Conservation (phyloP, 495 filamentous ascomycete species). For the Entonaema liquescens region DNA sequence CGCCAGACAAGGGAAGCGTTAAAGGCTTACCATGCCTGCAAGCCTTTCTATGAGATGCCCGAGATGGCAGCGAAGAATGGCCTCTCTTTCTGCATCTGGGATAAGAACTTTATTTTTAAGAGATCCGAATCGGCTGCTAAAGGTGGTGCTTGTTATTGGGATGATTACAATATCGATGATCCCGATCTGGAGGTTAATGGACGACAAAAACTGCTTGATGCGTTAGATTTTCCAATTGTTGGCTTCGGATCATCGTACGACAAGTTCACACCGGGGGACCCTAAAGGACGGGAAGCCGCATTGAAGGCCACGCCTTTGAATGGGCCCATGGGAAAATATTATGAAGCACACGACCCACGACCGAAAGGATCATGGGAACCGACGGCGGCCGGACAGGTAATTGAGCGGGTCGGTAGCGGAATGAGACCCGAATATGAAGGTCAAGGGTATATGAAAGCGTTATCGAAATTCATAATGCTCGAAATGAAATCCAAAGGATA, state of each 20-base stretch:
- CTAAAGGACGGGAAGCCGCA: conserved; percentile 24
- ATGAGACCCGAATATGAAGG: conserved; percentile 23
- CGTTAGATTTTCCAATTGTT: conserved; percentile 38
- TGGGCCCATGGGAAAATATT: conserved; percentile 18
- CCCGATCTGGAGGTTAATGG: conserved; percentile 26
- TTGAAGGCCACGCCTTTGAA: conserved; percentile 22
- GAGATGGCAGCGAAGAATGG: conserved; percentile 46
- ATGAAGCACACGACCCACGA: conserved; percentile 27
- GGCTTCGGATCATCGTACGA: conserved; percentile 35
- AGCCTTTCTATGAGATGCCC: conserved; percentile 32
- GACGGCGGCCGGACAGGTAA: conserved; percentile 33
- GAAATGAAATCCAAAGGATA: conserved; percentile 39
- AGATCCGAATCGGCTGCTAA: conserved; percentile 48
- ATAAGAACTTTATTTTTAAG: conserved; percentile 57
- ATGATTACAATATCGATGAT: conserved; percentile 40
- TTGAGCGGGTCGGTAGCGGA: conserved; percentile 30
- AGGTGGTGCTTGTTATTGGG: conserved; percentile 55
- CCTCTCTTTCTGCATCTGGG: conserved; percentile 56
- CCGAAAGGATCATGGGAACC: conserved; percentile 33
- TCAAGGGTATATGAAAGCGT: conserved; percentile 27
- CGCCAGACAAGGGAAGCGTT: conserved; percentile 23
- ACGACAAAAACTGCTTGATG: conserved; percentile 24
- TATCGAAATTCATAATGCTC: conserved; percentile 37
- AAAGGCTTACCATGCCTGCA: conserved; percentile 22
- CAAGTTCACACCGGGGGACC: conserved; percentile 26